Evolutionary conservation across 805 yeast genomes (phyloP).

Genomic region (Debaryomyces prosopidis): DNA sequence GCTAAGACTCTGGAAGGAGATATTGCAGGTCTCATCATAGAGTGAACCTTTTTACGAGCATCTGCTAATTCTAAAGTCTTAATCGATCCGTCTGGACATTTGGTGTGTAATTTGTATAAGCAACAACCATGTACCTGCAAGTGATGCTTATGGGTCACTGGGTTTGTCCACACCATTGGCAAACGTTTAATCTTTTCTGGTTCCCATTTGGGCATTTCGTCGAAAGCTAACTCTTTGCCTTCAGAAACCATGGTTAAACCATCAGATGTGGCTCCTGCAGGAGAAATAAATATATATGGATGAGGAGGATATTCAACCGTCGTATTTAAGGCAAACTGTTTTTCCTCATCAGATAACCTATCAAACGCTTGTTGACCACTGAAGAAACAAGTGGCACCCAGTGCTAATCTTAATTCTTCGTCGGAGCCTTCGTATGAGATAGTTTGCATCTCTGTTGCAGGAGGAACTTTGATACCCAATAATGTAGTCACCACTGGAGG

Average conservation of each 20-base stretch:
- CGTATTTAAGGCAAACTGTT: conserved; percentile 73
- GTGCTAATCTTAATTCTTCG: conserved; percentile 65
- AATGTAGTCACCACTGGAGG: conserved; percentile 88
- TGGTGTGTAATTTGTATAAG: conserved; percentile 60
- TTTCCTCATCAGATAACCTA: conserved; percentile 63
- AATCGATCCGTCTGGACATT: conserved; percentile 52
- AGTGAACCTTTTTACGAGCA: conserved; percentile 72
- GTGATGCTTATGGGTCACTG: conserved; percentile 79
- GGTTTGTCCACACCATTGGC: conserved; percentile 92
- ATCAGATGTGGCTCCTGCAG: conserved; percentile 79
- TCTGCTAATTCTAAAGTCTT: conserved; percentile 57
- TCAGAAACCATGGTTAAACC: conserved; percentile 86
- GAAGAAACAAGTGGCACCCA: conserved; percentile 88
- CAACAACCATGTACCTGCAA: conserved; percentile 90
- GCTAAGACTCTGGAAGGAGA: conserved; percentile 72
- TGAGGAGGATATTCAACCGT: conserved; percentile 89
- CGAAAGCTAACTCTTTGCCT: conserved; percentile 65
- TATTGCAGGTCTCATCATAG: conserved; percentile 84
- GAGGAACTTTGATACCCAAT: conserved; percentile 80
- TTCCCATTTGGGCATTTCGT: conserved; percentile 82
- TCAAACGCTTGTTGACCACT: conserved; percentile 82
- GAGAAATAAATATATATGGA: conserved; percentile 82
- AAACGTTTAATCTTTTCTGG: conserved; percentile 70
- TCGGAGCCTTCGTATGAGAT: conserved; percentile 62
- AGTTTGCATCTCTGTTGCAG: conserved; percentile 58